These are phyloP conservation scores for Apophysomyces sp. DNA, from an alignment of 371 early-diverging fungal species.

Conservation along the genomic window DNA sequence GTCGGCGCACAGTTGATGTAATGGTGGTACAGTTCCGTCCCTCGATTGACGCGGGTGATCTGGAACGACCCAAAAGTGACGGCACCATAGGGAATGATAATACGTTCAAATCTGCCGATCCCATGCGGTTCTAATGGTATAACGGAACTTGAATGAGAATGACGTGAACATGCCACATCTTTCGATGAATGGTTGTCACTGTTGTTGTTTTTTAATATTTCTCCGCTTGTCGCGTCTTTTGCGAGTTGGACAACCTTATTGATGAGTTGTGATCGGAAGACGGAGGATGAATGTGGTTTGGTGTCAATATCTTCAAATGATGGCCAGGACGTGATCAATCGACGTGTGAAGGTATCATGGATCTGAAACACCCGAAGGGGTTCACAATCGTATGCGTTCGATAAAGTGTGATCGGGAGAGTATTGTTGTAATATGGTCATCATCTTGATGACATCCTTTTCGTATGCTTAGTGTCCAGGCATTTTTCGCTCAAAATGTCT, in stretches of 20 bases:
- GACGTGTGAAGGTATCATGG: conserved; percentile 2
- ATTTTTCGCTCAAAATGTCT: background rate
- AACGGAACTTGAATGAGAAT: conserved; percentile 25
- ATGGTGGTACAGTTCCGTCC: conserved; percentile 7
- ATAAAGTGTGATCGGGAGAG: background rate
- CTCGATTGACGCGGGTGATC: conserved; percentile 12
- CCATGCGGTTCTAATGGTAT: conserved; percentile 15
- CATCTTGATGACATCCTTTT: background rate
- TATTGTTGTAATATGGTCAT: background rate
- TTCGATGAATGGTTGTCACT: background rate
- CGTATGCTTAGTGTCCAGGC: background rate
- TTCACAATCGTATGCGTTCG: background rate
- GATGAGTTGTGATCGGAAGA: background rate
- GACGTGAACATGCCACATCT: conserved; percentile 21
- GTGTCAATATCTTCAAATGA: background rate
- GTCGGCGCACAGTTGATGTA: conserved; percentile 7
- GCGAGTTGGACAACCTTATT: background rate
- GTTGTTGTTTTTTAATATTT: background rate
- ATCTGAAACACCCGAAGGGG: conserved; percentile 7
- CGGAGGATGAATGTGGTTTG: background rate
- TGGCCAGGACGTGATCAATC: conserved; percentile 12
- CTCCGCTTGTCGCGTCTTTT: conserved; percentile 1
- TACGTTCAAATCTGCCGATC: conserved; percentile 19
- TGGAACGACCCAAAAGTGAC: conserved; percentile 33
- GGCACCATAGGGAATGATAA: conserved; percentile 38